Evolutionary conservation across 1,139 yeast species (phyloP), one percentile per base, ranked within the genome.

Genomic region (Blastobotrys aristatus): DNA sequence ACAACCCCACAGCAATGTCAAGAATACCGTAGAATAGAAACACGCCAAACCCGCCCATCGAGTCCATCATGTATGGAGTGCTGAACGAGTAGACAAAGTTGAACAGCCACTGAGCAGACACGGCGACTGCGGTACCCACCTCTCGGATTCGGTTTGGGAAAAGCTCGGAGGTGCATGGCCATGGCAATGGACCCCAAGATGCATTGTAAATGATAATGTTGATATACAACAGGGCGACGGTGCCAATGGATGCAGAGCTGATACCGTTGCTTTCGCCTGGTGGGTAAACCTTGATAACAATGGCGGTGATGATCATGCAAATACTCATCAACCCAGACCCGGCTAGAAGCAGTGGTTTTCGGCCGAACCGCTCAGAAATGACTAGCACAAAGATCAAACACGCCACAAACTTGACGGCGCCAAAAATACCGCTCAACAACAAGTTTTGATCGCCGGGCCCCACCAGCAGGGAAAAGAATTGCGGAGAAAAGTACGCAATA

Each of bases 401-500:
- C 13, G 48, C 36, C 3, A 55, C 40, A 13, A 56, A 44, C 37
- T 53, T 57, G 43, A 54, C 46, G 10, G 56, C 50, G 5, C 61
- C 60, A 32, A 52, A 53, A 13, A 57, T 56, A 18, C 60, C 61
- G 7, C 55, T 51, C n/a, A 62, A 58, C 36, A 57, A 47, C 35
- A 56, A 46, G 31, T 48, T 44, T 13, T 52, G 26, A 27, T 79
- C 76, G 47, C 82, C 78, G 47, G 70, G 33, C 49, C 73, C 65
- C 14, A 76, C 70, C 44, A 58, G 65, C 57, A 73, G 67, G 53
- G 66, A 63, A 71, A 81, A 81, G 68, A 81, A 79, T 32, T 82
- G 73, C n/a, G 87, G 79, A 61, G 85, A 85, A 56, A 71, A 81
- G 68, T 80, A 80, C 64, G 79, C 77, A 52, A 81, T 75, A 57